Percentiles rank a stretch among this genome's conserved stretches.
Conservation (phyloP, 306 rosid genomes). For the Prunus padus region DNA sequence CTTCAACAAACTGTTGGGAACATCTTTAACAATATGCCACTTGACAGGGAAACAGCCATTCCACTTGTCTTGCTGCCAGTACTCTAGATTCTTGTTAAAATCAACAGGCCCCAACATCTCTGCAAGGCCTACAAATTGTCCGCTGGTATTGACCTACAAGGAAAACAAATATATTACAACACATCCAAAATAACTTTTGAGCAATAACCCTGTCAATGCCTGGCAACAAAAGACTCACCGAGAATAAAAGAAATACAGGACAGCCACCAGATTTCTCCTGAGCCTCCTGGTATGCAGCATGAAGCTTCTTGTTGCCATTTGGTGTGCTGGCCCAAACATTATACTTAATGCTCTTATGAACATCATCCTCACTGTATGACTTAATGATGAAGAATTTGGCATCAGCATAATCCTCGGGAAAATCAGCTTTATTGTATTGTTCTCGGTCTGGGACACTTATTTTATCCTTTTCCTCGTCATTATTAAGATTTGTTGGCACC, state of each 20-base stretch:
- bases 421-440: constrained; percentile 65
- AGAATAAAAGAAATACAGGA: constrained; percentile 77
- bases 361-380: constrained; percentile 97
- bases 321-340: constrained; percentile 98
- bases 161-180: constrained; percentile 1
- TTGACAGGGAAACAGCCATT: constrained; percentile 92
- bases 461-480: constrained; percentile 69
- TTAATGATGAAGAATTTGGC: constrained; percentile 81
- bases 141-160: constrained; percentile 89
- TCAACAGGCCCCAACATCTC: constrained; percentile 97
- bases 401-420: constrained; percentile 61
- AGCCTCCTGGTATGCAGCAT: constrained; percentile 91
- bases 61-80: constrained; percentile 99
- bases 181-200: background rate
- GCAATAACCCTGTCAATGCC: background rate
- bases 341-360: constrained; percentile 93
- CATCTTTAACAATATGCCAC: constrained; percentile 95
- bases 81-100: constrained; percentile 81
- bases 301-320: constrained; percentile 95
- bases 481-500: constrained; percentile 37
- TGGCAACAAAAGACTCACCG: constrained; percentile 44
- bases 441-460: constrained; percentile 53
- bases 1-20: constrained; percentile 89
- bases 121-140: constrained; percentile 94
- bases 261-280: constrained; percentile 78